A percentile compares a stretch with the other conserved stretches of the same genome.
Conservation (phyloP, 495 filamentous ascomycete species). For the Talaromyces wortmannii region DNA sequence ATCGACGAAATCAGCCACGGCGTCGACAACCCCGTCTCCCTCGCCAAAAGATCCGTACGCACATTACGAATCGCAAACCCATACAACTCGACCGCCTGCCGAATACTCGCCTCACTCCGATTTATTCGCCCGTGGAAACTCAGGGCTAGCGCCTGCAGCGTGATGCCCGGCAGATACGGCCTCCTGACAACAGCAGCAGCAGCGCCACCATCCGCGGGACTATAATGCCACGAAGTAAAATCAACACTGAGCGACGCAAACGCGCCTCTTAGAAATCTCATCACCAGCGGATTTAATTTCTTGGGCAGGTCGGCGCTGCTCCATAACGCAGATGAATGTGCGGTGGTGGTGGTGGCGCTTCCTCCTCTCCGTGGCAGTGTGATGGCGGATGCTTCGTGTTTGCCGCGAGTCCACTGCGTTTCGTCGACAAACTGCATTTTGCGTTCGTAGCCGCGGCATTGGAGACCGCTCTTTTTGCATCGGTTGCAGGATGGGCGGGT, state of each 20-base stretch:
- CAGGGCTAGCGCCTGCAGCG: background rate
- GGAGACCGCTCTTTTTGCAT: constrained; percentile 28
- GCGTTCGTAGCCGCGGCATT: constrained; percentile 31
- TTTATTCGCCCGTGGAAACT: background rate
- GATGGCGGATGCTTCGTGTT: background rate
- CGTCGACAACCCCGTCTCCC: background rate
- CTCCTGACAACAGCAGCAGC: background rate
- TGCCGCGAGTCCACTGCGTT: background rate
- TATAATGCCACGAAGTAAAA: background rate
- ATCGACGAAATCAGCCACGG: background rate
- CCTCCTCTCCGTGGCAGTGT: too few relatives aligned
- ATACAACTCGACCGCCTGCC: background rate
- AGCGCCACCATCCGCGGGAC: background rate
- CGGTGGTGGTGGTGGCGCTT: too few relatives aligned
- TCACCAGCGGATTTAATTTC: background rate
- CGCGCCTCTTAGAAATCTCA: background rate
- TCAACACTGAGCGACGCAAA: background rate
- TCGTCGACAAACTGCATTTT: background rate
- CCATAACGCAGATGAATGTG: background rate
- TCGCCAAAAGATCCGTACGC: background rate
- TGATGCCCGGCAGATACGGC: background rate
- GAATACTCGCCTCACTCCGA: background rate
- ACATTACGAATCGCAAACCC: background rate
- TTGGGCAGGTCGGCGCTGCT: background rate
- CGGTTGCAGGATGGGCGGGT: constrained; percentile 27